Percentiles rank a stretch among this genome's conserved stretches.
Conservation (phyloP, 208 protist genomes). For the Leishmania gerbilli region DNA sequence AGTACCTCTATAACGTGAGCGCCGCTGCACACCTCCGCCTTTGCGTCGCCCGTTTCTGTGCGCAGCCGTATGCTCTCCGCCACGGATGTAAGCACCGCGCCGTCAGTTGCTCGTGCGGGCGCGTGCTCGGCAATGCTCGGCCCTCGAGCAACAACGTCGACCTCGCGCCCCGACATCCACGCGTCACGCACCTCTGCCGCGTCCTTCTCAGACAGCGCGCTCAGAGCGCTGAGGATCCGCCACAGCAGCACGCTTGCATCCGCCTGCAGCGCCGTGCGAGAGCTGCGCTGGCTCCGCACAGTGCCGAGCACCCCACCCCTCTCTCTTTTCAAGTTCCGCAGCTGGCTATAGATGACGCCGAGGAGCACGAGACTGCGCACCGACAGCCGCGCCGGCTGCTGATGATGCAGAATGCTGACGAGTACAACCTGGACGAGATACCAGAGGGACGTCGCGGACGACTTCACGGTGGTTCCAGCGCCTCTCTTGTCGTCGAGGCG, state of each 20-base stretch:
- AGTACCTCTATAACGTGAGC: neutral
- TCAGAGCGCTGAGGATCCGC: slow-evolving; percentile 12
- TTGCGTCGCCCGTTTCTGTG: neutral
- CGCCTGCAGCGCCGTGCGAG: neutral
- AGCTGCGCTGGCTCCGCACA: neutral
- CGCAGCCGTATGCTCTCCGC: neutral
- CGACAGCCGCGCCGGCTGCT: slow-evolving; percentile 17
- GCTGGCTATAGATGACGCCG: slow-evolving; percentile 4
- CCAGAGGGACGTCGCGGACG: neutral
- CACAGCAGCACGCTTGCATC: neutral
- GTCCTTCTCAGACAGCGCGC: slow-evolving; percentile 1
- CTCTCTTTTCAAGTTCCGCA: neutral
- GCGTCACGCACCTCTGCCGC: slow-evolving; percentile 25
- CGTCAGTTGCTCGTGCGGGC: neutral
- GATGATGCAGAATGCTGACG: slow-evolving; percentile 1
- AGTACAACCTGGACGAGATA: neutral
- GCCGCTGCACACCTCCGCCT: neutral
- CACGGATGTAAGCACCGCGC: neutral
- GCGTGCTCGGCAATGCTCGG: neutral
- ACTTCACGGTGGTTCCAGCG: no score
- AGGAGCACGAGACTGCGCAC: slow-evolving; percentile 9
- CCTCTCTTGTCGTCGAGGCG: neutral
- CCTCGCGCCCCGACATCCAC: slow-evolving; percentile 6
- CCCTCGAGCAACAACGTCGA: neutral
- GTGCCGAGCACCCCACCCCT: no score